Conservation (phyloP, 2,329 filamentous ascomycete genomes). For the Talaromyces sp. region DNA sequence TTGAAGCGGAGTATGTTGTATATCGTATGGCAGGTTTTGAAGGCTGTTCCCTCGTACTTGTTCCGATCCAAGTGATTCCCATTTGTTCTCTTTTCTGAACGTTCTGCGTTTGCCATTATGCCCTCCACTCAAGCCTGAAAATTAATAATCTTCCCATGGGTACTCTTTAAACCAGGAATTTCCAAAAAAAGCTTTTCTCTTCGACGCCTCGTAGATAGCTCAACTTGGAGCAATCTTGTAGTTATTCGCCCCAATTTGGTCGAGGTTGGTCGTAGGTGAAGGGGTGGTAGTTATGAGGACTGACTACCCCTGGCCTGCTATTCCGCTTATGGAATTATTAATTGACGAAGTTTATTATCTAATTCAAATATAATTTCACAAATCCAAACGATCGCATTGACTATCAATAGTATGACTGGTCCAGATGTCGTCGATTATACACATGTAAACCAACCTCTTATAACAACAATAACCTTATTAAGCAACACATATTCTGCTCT, state of each 20-base stretch:
- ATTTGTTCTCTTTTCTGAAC: background rate
- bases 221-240: background rate
- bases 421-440: too few relatives aligned
- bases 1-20: background rate
- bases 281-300: too few relatives aligned
- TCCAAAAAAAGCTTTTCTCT: background rate
- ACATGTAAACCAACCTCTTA: too few relatives aligned
- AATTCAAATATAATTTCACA: background rate
- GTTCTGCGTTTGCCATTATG: background rate
- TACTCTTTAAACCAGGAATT: background rate
- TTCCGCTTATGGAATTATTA: too few relatives aligned
- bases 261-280: too few relatives aligned
- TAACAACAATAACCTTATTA: too few relatives aligned
- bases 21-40: background rate
- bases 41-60: background rate
- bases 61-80: background rate
- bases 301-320: too few relatives aligned
- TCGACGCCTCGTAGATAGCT: background rate
- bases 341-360: too few relatives aligned
- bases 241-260: too few relatives aligned
- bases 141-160: background rate
- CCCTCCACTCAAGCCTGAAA: background rate
- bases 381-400: background rate
- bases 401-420: too few relatives aligned
- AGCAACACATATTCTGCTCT: too few relatives aligned